phyloP scores from a whole-genome alignment of 371 early-diverging fungal genomes.

The Mycotypha africana region DNA sequence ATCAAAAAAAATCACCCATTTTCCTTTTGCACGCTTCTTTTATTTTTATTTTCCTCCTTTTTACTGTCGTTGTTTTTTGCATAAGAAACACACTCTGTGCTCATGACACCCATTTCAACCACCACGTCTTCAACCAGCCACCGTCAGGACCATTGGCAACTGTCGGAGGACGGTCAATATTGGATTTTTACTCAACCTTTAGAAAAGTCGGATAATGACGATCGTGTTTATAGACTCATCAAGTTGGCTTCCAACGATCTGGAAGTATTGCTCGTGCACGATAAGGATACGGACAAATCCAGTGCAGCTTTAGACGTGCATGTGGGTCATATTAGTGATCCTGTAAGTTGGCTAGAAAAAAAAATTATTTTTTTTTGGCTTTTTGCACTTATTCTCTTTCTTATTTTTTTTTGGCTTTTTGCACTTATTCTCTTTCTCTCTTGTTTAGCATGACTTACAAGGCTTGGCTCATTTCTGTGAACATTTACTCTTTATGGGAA shows the following conservation, averaged over 20 bases:
- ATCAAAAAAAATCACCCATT: neutral
- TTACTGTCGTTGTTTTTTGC: no score
- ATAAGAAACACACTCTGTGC: no score
- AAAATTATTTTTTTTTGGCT: neutral
- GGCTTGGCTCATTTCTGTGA: slow-evolving; percentile 99
- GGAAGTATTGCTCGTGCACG: slow-evolving; percentile 78
- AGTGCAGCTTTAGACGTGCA: slow-evolving; percentile 91
- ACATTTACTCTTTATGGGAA: slow-evolving; percentile 93
- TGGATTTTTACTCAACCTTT: slow-evolving; percentile 38
- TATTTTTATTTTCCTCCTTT: no score
- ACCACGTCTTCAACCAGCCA: no score
- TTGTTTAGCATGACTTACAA: slow-evolving; percentile 52
- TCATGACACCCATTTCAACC: no score
- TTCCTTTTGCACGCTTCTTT: no score
- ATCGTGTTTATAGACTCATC: slow-evolving; percentile 77
- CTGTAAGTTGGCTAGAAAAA: slow-evolving; percentile 37
- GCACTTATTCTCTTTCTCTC: no score
- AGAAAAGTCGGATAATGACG: slow-evolving; percentile 69
- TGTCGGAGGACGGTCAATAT: slow-evolving; percentile 23
- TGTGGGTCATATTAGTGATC: slow-evolving; percentile 86
- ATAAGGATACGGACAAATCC: slow-evolving; percentile 81
- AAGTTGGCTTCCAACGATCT: slow-evolving; percentile 71
- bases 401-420: neutral
- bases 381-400: neutral
- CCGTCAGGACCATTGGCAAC: no score